These are phyloP conservation scores for Waitea zeae DNA, from an alignment of 1,284 basidiomycete species.

Conservation along the genomic window DNA sequence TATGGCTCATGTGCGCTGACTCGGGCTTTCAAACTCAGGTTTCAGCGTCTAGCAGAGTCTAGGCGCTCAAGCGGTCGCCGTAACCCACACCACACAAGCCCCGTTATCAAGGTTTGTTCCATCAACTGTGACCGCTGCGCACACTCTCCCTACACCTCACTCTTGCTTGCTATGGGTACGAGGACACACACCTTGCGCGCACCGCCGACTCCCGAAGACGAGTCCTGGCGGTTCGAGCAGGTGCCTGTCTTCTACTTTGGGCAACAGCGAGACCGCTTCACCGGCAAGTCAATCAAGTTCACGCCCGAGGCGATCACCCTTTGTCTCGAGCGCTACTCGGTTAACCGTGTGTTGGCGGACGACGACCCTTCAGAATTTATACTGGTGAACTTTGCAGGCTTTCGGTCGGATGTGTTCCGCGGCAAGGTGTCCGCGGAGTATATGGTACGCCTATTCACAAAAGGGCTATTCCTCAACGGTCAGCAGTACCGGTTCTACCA, in stretches of 20 bases:
- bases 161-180: not conserved
- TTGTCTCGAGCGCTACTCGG: slow-evolving; percentile 27
- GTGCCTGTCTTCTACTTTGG: slow-evolving; percentile 12
- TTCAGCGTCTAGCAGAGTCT: no score
- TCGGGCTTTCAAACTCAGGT: no score
- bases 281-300: slow-evolving; percentile 32
- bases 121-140: no score
- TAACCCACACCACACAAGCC: no score
- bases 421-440: slow-evolving; percentile 33
- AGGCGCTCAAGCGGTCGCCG: no score
- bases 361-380: slow-evolving; percentile 39
- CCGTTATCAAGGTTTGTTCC: no score
- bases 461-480: slow-evolving; percentile 36
- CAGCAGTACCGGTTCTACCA: slow-evolving; percentile 48
- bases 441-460: slow-evolving; percentile 31
- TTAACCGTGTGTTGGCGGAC: slow-evolving; percentile 35
- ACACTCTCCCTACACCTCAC: not conserved
- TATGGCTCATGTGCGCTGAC: no score
- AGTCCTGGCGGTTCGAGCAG: slow-evolving; percentile 27
- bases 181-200: slow-evolving; percentile 16
- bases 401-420: slow-evolving; percentile 31
- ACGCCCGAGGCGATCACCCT: slow-evolving; percentile 28
- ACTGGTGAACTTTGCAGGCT: slow-evolving; percentile 29
- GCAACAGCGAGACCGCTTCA: not conserved
- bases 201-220: slow-evolving; percentile 26